Evolutionary conservation across 805 yeast species (phyloP), one percentile per base, ranked within the genome.

Genomic region (Clavispora santaluciae): DNA sequence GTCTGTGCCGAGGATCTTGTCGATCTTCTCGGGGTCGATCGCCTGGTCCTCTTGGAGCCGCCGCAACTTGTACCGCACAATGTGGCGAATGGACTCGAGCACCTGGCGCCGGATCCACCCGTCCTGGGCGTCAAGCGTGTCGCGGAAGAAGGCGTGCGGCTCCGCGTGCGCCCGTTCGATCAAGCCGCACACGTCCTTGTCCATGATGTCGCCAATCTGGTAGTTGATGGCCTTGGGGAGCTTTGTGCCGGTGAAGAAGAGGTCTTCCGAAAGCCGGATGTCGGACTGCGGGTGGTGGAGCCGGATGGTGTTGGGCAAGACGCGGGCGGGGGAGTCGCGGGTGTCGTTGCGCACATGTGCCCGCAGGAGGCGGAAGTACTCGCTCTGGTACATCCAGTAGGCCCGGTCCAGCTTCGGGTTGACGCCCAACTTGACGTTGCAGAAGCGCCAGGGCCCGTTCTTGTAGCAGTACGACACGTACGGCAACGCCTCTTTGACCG

Each of bases 391-490:
- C 24, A 60, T 61, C 44, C 86, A 81, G 50, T 70, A 81, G 10
- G 66, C 57, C 1, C 63, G 53, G 35, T 83, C 79, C 2, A 61
- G 51, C 31, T 76, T 66, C 0, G 98, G 97, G 61, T 91, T 86
- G 29, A 81, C 70, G 1, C 96, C 97, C 50, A 81, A 79, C 49
- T 68, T 75, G 34, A 89, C 80, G 57, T 83, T 88, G 9, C 93
- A 78, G 44, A 87, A 88, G 52, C 98, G 74, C 95, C 96, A 93
- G 0, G 98, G 99, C 0, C 99, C 99, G 54, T 84, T 85, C 26
- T 84, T 79, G 57, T 81, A 85, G 31, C 87, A 75, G 57, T 80
- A 93, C 0, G 96, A 75, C 0, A 88, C 84, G 57, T 86, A 83
- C 0, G 98, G 95, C 37, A 93, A 60, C 0, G 96, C 95, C 47